Conservation (phyloP, 176 grass and related monocot genomes). For the Eleusine indica region DNA sequence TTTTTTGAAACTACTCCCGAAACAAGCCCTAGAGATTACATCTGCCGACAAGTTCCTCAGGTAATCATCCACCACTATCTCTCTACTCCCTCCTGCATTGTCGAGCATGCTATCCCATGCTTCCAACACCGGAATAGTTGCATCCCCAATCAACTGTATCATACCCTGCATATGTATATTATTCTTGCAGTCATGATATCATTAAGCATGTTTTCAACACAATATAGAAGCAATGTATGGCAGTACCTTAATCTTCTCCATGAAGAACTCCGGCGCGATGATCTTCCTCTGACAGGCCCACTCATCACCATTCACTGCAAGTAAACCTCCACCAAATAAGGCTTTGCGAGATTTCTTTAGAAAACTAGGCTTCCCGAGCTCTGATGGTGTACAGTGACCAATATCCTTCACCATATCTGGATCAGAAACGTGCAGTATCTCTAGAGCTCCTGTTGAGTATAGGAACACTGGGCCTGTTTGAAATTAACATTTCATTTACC, state of each 20-base stretch:
- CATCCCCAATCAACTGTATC: slow-evolving; percentile 54
- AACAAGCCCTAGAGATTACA: slow-evolving; percentile 70
- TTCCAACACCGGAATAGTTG: slow-evolving; percentile 50
- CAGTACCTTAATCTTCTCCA: slow-evolving; percentile 80
- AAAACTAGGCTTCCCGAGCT: slow-evolving; percentile 65
- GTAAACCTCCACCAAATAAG: slow-evolving; percentile 63
- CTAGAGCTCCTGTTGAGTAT: slow-evolving; percentile 60
- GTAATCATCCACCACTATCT: slow-evolving; percentile 69
- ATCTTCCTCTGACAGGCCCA: slow-evolving; percentile 75
- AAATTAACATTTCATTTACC: slow-evolving; percentile 12
- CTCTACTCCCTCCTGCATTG: slow-evolving; percentile 32
- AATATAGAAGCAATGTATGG: slow-evolving; percentile 13
- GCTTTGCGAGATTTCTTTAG: slow-evolving; percentile 60
- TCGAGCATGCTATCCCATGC: slow-evolving; percentile 60
- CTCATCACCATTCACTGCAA: slow-evolving; percentile 52
- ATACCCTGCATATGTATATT: slow-evolving; percentile 52
- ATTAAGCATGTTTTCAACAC: slow-evolving; percentile 22
- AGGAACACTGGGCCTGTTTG: slow-evolving; percentile 59
- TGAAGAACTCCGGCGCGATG: slow-evolving; percentile 68
- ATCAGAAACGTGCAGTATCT: slow-evolving; percentile 61
- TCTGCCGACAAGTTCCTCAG: slow-evolving; percentile 68
- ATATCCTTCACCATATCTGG: slow-evolving; percentile 70
- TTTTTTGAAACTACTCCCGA: slow-evolving; percentile 70
- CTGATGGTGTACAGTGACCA: slow-evolving; percentile 49
- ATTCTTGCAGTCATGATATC: not conserved